Evolutionary conservation across 192 early-diverging fungal genomes (phyloP).

Genomic region (Coemansia sp.): DNA sequence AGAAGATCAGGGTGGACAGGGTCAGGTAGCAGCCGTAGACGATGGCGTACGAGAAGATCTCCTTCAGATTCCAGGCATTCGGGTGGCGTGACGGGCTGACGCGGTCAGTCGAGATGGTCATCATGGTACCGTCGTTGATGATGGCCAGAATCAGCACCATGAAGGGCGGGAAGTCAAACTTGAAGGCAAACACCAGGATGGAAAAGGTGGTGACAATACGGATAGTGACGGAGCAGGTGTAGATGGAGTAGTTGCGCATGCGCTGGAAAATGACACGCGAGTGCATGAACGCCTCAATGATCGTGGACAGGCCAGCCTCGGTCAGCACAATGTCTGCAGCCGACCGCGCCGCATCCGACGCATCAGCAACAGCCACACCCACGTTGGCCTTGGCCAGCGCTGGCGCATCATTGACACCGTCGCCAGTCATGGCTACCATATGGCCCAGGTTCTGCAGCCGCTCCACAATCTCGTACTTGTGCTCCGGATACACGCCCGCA

Average conservation of each 20-base stretch:
- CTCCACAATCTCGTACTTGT: slow-evolving; percentile 72
- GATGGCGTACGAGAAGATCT: slow-evolving; percentile 85
- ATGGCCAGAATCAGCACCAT: slow-evolving; percentile 86
- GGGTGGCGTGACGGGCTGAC: slow-evolving; percentile 77
- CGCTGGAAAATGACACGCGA: slow-evolving; percentile 95
- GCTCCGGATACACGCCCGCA: slow-evolving; percentile 65
- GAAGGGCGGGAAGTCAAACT: slow-evolving; percentile 80
- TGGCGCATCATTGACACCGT: slow-evolving; percentile 73
- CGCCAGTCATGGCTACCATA: slow-evolving; percentile 72
- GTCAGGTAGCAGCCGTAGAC: slow-evolving; percentile 82
- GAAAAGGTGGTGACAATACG: slow-evolving; percentile 72
- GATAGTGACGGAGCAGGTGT: slow-evolving; percentile 87
- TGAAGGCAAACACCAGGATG: slow-evolving; percentile 71
- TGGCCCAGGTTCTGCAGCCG: slow-evolving; percentile 66
- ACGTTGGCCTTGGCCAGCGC: slow-evolving; percentile 70
- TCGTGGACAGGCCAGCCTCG: slow-evolving; percentile 77
- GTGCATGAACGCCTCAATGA: slow-evolving; percentile 88
- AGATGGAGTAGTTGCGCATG: slow-evolving; percentile 89
- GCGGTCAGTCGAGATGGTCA: slow-evolving; percentile 88
- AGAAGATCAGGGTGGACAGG: slow-evolving; percentile 74
- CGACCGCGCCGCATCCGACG: slow-evolving; percentile 73
- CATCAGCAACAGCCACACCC: slow-evolving; percentile 73
- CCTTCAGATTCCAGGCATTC: slow-evolving; percentile 84
- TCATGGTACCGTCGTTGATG: slow-evolving; percentile 89
- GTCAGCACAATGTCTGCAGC: slow-evolving; percentile 77